Conservation (phyloP, 202 grass and related monocot species). For the Schoenoplectus tabernaemontani region DNA sequence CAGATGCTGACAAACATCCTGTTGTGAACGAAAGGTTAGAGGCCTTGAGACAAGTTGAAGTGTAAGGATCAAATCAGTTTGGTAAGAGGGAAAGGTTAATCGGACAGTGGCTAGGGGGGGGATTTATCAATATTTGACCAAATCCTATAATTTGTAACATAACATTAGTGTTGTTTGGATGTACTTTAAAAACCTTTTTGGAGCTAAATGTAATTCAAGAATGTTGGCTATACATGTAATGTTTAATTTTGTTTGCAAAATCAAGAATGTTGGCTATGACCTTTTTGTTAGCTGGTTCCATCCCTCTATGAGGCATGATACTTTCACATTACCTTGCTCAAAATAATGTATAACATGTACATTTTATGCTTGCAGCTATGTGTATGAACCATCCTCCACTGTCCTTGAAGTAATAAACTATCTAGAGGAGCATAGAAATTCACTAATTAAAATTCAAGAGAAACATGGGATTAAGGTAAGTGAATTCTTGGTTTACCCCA, state of each 20-base stretch:
- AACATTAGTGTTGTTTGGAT: background rate
- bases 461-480: conserved; percentile 69
- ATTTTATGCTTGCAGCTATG: conserved; percentile 49
- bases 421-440: conserved; percentile 83
- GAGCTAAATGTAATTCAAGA: too few relatives aligned
- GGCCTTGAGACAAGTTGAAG: background rate
- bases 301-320: background rate
- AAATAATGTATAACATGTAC: conserved; percentile 6
- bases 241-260: background rate
- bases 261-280: background rate
- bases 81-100: background rate
- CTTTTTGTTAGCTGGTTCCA: background rate
- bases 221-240: too few relatives aligned
- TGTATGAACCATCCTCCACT: conserved; percentile 79
- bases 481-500: background rate
- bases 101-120: too few relatives aligned
- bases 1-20: too few relatives aligned
- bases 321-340: background rate
- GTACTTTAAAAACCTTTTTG: background rate
- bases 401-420: conserved; percentile 74
- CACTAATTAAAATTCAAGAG: conserved; percentile 73
- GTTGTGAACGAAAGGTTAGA: background rate
- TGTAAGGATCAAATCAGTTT: background rate
- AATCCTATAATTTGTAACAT: background rate
- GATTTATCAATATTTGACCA: background rate